Evolutionary conservation across 345 rosid species (phyloP).

Genomic region (Eucalyptus sp.): DNA sequence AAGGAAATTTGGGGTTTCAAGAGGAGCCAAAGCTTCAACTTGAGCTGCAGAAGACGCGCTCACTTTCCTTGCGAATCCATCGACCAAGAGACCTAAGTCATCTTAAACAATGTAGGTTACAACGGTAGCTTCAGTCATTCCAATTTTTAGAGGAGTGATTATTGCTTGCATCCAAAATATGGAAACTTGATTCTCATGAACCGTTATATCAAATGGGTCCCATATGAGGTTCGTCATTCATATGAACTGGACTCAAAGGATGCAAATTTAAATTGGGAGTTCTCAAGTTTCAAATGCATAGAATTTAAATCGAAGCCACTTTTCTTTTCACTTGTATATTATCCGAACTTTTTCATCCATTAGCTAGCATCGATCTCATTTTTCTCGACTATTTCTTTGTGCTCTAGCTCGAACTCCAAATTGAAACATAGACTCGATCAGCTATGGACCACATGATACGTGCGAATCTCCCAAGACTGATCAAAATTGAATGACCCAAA

Average conservation of each 20-base stretch:
- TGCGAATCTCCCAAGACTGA: neutral
- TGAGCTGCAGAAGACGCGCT: neutral
- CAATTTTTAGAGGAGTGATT: neutral
- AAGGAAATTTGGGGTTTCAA: neutral
- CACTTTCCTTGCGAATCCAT: neutral
- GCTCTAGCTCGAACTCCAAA: too few species aligned
- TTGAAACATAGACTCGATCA: neutral
- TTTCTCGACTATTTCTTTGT: rapidly evolving
- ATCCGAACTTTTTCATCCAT: neutral
- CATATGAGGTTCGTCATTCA: neutral
- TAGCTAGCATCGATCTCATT: neutral
- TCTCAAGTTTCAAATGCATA: neutral
- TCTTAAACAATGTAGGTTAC: neutral
- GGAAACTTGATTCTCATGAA: too few species aligned
- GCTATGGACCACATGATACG: neutral
- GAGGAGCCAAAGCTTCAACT: neutral
- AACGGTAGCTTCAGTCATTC: neutral
- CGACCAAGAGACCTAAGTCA: neutral
- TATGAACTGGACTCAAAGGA: too few species aligned
- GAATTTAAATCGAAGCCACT: neutral
- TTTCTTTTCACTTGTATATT: neutral
- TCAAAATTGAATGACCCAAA: neutral
- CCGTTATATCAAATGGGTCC: rapidly evolving
- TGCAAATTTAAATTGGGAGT: neutral
- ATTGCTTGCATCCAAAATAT: neutral